phyloP scores from a whole-genome alignment of 768 basidiomycete species.

The Nidularia sp. region DNA sequence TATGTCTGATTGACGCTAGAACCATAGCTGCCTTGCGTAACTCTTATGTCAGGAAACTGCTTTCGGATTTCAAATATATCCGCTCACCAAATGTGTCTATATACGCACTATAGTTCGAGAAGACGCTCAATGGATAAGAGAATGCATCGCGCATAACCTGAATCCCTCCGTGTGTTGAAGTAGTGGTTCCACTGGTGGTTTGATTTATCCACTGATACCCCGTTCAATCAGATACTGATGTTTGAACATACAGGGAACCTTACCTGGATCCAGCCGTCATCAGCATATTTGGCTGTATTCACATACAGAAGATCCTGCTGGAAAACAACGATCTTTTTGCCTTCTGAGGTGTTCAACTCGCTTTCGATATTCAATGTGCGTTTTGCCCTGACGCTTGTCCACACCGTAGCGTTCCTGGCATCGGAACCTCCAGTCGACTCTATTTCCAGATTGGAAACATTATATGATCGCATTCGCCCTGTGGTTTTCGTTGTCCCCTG shows the following conservation, averaged over 20 bases:
- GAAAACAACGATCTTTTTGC: constrained; percentile 40
- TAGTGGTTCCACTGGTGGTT: constrained; percentile 39
- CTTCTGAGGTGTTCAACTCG: constrained; percentile 44
- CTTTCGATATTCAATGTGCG: constrained; percentile 46
- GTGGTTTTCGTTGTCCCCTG: constrained; percentile 44
- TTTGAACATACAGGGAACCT: not conserved
- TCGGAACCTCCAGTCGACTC: constrained; percentile 35
- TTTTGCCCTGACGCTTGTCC: constrained; percentile 45
- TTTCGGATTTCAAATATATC: not conserved
- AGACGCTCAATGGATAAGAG: constrained; percentile 40
- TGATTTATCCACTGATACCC: constrained; percentile 42
- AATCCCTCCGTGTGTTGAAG: constrained; percentile 45
- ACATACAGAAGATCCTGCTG: constrained; percentile 42
- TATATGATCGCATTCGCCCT: constrained; percentile 42
- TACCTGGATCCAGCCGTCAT: constrained; percentile 33
- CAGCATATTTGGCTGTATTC: constrained; percentile 47
- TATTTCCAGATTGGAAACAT: constrained; percentile 34
- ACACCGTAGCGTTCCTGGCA: constrained; percentile 34
- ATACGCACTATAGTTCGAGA: constrained; percentile 25
- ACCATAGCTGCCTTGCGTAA: constrained; percentile 16
- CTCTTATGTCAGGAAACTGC: too few relatives aligned
- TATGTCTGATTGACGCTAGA: constrained; percentile 24
- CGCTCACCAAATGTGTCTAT: constrained; percentile 18
- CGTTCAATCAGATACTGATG: not conserved
- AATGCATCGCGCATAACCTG: constrained; percentile 44